phyloP scores from a whole-genome alignment of 2,329 filamentous ascomycete species.

The Exophiala viscosa region DNA sequence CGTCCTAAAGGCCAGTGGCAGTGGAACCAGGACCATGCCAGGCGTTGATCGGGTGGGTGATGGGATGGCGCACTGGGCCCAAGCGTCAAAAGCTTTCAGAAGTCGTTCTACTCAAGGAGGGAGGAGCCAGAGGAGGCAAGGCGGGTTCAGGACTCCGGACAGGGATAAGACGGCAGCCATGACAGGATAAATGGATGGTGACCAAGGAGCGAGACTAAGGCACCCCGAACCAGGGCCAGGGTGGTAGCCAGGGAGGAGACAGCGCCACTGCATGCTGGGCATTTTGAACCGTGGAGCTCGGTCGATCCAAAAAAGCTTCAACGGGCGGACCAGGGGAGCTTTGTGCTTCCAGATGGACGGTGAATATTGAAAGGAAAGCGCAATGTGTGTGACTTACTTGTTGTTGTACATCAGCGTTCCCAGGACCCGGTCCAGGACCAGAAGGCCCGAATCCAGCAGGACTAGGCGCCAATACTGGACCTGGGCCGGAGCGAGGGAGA shows the following conservation, averaged over 20 bases:
- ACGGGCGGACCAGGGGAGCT: conserved; percentile 16
- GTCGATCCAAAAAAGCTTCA: conserved; percentile 24
- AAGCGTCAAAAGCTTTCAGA: background rate
- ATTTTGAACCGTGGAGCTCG: conserved; percentile 1
- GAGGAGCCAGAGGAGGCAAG: conserved; percentile 1
- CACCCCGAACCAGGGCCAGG: conserved; percentile 10
- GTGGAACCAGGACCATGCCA: background rate
- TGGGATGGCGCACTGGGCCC: conserved; percentile 2
- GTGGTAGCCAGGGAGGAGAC: conserved; percentile 3
- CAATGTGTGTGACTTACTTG: conserved; percentile 18
- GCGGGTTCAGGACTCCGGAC: conserved; percentile 11
- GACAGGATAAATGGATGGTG: conserved; percentile 7
- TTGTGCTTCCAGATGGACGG: background rate
- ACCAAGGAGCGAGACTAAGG: conserved; percentile 8
- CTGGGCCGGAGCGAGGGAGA: conserved; percentile 4
- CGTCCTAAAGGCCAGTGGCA: background rate
- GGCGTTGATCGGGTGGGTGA: conserved; percentile 10
- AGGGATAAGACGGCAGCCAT: background rate
- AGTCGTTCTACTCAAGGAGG: background rate
- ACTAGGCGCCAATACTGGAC: conserved; percentile 6
- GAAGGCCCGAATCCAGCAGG: conserved; percentile 1
- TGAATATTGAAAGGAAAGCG: background rate
- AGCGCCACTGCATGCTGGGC: conserved; percentile 3
- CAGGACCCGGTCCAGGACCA: conserved; percentile 5
- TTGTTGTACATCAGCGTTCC: conserved; percentile 20